These are phyloP conservation scores for Parathielavia appendiculata DNA, from an alignment of 495 filamentous ascomycete genomes.

Conservation along the genomic window DNA sequence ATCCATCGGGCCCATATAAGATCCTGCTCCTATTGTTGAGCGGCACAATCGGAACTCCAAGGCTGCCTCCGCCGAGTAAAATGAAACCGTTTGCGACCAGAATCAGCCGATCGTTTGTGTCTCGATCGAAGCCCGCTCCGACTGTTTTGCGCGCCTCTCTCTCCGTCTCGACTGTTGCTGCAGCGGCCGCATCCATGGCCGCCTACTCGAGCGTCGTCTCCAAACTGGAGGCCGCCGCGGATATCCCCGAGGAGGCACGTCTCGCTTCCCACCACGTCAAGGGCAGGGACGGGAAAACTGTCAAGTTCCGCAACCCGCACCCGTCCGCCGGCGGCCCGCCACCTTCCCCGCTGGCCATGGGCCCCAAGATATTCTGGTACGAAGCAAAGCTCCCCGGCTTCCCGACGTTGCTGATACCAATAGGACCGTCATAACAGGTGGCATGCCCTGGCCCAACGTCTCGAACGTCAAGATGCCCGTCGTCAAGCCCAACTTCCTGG, in stretches of 20 bases:
- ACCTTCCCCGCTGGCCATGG: not conserved
- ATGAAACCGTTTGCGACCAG: conserved; percentile 4
- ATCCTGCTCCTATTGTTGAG: too few species aligned
- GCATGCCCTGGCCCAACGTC: conserved; percentile 57
- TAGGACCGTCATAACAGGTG: conserved; percentile 57
- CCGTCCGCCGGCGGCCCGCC: conserved; percentile 25
- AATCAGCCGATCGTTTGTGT: not conserved
- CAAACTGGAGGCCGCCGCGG: conserved; percentile 15
- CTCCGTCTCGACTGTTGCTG: conserved; percentile 13
- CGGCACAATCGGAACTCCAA: too few species aligned
- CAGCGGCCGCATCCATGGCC: conserved; percentile 17
- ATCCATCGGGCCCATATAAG: too few species aligned
- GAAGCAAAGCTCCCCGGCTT: not conserved
- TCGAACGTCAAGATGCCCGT: conserved; percentile 52
- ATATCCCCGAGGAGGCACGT: conserved; percentile 27
- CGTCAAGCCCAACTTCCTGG: conserved; percentile 64
- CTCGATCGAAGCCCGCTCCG: not conserved
- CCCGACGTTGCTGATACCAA: not conserved
- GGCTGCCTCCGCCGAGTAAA: not conserved
- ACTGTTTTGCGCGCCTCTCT: conserved; percentile 13
- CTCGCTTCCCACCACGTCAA: conserved; percentile 33
- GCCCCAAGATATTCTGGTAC: conserved; percentile 18
- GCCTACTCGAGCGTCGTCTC: conserved; percentile 23
- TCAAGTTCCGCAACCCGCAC: conserved; percentile 36
- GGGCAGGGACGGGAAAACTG: conserved; percentile 28